Conservation (phyloP, 371 early-diverging fungal species). For the Phascolomyces articulosus region DNA sequence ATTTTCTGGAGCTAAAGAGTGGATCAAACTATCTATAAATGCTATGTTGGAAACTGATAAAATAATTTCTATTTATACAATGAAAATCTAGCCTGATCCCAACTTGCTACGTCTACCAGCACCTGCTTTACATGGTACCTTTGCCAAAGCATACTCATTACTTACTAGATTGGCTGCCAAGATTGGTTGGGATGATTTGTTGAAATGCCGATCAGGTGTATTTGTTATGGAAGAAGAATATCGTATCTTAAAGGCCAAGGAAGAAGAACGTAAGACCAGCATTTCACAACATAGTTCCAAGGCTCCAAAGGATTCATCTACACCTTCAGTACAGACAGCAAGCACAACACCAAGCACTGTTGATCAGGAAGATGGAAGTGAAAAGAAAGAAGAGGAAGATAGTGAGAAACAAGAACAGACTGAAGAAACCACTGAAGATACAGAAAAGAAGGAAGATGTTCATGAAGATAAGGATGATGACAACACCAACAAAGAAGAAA, state of each 20-base stretch:
- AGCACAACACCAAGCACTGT: conserved; percentile 19
- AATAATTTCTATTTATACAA: not conserved
- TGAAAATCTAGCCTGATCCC: conserved; percentile 57
- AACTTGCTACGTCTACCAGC: conserved; percentile 83
- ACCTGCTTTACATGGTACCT: conserved; percentile 89
- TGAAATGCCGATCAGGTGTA: conserved; percentile 80
- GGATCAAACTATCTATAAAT: no score
- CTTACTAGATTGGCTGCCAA: conserved; percentile 78
- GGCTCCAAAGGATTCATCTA: conserved; percentile 12
- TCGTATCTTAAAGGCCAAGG: conserved; percentile 70
- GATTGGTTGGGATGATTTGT: conserved; percentile 95
- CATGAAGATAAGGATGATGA: no score
- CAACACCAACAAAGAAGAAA: not conserved
- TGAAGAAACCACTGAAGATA: conserved; percentile 9
- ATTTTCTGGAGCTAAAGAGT: no score
- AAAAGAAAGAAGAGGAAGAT: conserved; percentile 25
- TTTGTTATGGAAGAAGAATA: conserved; percentile 99
- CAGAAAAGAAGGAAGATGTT: conserved; percentile 14
- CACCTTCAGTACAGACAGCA: not conserved
- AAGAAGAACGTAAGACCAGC: conserved; percentile 55
- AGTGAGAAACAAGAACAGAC: conserved; percentile 17
- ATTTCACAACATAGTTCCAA: conserved; percentile 14
- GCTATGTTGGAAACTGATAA: no score
- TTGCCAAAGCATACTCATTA: conserved; percentile 83
- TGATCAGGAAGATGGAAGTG: conserved; percentile 28